phyloP scores from a whole-genome alignment of 176 grass and related monocot genomes.

The Oryza glumipatula region DNA sequence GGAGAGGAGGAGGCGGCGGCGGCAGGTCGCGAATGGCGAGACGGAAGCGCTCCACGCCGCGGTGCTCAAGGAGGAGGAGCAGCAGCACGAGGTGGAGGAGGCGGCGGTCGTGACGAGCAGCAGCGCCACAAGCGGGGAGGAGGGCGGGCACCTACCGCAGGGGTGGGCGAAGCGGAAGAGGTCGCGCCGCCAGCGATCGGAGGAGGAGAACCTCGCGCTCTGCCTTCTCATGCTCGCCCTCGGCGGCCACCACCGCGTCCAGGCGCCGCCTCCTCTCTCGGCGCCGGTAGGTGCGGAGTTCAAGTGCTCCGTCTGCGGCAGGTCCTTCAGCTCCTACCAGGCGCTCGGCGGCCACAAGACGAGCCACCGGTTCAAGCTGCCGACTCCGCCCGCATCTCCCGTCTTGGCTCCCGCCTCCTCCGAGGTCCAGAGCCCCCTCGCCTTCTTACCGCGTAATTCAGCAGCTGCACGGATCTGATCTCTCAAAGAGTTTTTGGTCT shows the following conservation, averaged over 20 bases:
- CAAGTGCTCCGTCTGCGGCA: constrained; percentile 89
- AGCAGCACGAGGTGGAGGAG: not conserved
- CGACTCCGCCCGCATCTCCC: not conserved
- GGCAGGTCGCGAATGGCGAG: too few species aligned
- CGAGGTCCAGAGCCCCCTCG: constrained; percentile 94
- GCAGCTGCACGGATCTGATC: constrained; percentile 11
- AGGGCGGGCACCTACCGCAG: constrained; percentile 58
- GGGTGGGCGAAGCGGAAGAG: constrained; percentile 91
- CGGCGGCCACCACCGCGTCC: constrained; percentile 47
- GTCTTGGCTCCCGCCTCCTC: constrained; percentile 6
- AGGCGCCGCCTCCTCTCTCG: constrained; percentile 35
- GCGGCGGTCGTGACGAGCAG: constrained; percentile 26
- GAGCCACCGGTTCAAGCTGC: constrained; percentile 70
- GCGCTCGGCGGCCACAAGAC: constrained; percentile 97
- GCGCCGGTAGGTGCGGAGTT: constrained; percentile 47
- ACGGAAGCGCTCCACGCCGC: constrained; percentile 52
- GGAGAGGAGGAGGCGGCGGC: too few species aligned
- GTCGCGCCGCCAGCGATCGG: constrained; percentile 68
- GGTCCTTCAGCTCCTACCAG: constrained; percentile 86
- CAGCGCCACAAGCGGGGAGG: constrained; percentile 52
- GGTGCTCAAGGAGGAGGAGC: constrained; percentile 37
- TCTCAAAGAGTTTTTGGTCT: constrained; percentile 34
- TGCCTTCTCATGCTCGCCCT: constrained; percentile 91
- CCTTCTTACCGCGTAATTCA: constrained; percentile 60
- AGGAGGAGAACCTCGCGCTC: constrained; percentile 93